Conservation (phyloP, 768 basidiomycete genomes). For the Austroboletus eburneus region DNA sequence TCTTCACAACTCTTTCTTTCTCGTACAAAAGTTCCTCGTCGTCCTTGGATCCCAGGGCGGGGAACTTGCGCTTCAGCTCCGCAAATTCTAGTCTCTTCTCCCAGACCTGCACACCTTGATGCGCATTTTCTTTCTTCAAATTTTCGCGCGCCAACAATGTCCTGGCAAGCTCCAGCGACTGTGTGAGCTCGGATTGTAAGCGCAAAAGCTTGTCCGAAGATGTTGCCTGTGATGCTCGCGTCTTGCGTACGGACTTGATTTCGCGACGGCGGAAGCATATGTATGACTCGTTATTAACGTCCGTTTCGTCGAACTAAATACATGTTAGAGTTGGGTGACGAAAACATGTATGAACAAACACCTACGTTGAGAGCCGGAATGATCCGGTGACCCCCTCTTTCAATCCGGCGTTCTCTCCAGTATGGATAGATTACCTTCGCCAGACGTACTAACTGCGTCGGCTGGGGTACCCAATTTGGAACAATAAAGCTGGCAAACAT, state of each 20-base stretch:
- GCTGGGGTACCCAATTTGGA: conserved; percentile 66
- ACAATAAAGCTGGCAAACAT: conserved; percentile 66
- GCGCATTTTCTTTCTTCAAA: conserved; percentile 62
- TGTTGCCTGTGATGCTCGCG: conserved; percentile 83
- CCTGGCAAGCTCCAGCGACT: conserved; percentile 69
- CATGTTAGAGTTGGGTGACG: conserved; percentile 1
- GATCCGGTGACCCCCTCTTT: conserved; percentile 78
- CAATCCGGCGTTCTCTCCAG: conserved; percentile 82
- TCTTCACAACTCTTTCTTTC: conserved; percentile 64
- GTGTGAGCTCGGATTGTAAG: conserved; percentile 69
- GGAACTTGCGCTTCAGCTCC: conserved; percentile 77
- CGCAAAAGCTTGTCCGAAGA: conserved; percentile 87
- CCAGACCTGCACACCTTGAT: conserved; percentile 66
- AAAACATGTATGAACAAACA: neutral
- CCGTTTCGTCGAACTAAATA: conserved; percentile 78
- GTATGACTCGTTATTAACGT: conserved; percentile 88
- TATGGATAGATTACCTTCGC: conserved; percentile 79
- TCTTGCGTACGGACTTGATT: conserved; percentile 91
- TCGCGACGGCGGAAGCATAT: conserved; percentile 96
- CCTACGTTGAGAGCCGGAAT: conserved; percentile 86
- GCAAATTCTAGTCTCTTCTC: conserved; percentile 70
- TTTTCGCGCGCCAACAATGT: conserved; percentile 68
- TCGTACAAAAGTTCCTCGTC: conserved; percentile 75
- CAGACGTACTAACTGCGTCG: conserved; percentile 58
- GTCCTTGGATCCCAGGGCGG: conserved; percentile 52